A percentile compares a stretch with the other conserved stretches of the same genome.
These are phyloP conservation scores for Pseudotsuga menziesii DNA, from an alignment of 75 land plant species.

Conservation along the genomic window DNA sequence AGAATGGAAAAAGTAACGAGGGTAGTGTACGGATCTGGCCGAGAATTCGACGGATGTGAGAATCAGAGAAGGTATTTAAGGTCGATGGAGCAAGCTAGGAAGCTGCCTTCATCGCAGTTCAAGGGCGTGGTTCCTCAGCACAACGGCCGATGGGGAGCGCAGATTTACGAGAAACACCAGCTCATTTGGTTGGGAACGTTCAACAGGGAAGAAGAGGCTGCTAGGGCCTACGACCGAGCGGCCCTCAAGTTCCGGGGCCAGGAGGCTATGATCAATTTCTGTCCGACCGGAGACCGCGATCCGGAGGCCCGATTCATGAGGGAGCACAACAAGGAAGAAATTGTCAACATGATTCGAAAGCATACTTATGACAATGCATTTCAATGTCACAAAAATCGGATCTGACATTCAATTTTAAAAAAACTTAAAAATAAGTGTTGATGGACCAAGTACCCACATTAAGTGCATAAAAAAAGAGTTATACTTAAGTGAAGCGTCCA, in stretches of 20 bases:
- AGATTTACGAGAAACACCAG: slow-evolving; percentile 74
- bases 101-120: slow-evolving; percentile 20
- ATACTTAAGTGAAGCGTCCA: no score
- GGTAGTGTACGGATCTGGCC: background rate
- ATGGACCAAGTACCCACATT: no score
- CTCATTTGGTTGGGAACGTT: slow-evolving; percentile 84
- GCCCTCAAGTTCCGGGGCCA: slow-evolving; percentile 84
- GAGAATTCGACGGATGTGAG: background rate
- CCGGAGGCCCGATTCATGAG: slow-evolving; percentile 40
- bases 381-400: slow-evolving; percentile 4
- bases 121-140: slow-evolving; percentile 73
- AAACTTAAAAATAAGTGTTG: no score
- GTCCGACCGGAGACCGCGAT: slow-evolving; percentile 16
- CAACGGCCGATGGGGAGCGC: slow-evolving; percentile 92
- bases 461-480: no score
- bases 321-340: slow-evolving; percentile 25
- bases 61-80: background rate
- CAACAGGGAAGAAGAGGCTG: slow-evolving; percentile 78
- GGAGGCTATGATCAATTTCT: slow-evolving; percentile 77
- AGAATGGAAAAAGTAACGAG: background rate
- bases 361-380: slow-evolving; percentile 52
- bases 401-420: no score
- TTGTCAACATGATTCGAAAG: slow-evolving; percentile 57
- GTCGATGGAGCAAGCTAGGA: slow-evolving; percentile 1
- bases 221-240: slow-evolving; percentile 82